Evolutionary conservation across 257 asterid species (phyloP).

Genomic region (Petunia secreta): DNA sequence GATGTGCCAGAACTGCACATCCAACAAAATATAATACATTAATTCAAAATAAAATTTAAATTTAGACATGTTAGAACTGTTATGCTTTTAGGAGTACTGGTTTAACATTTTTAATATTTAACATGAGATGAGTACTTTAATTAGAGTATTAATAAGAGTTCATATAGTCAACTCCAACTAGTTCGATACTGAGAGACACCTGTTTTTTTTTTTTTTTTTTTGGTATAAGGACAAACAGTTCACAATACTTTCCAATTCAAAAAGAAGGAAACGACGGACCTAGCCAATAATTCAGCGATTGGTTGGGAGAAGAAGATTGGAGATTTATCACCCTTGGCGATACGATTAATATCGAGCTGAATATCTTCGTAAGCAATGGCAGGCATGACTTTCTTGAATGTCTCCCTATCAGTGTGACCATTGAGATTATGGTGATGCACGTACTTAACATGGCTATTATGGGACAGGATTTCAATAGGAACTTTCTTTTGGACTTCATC

Average conservation of each 20-base stretch:
- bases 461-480: slow-evolving; percentile 54
- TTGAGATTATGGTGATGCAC: slow-evolving; percentile 48
- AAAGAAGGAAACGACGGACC: slow-evolving; percentile 37
- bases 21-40: no score
- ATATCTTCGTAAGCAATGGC: slow-evolving; percentile 42
- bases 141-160: not conserved
- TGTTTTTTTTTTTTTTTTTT: no score
- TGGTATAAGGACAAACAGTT: no score
- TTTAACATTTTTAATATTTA: no score
- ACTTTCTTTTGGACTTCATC: slow-evolving; percentile 44
- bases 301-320: slow-evolving; percentile 23
- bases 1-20: slow-evolving; percentile 44
- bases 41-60: no score
- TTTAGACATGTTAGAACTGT: no score
- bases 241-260: no score
- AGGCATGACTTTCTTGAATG: slow-evolving; percentile 60
- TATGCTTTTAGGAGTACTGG: no score
- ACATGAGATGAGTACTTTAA: not conserved
- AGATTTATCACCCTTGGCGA: no score
- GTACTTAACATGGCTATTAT: slow-evolving; percentile 58
- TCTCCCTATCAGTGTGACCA: slow-evolving; percentile 44
- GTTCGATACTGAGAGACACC: no score
- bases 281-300: slow-evolving; percentile 74
- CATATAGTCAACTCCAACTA: not conserved
- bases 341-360: no score